Evolutionary conservation across 2,329 filamentous ascomycete species (phyloP), one percentile per base, ranked within the genome.

Genomic region (Clonostachys chloroleuca): DNA sequence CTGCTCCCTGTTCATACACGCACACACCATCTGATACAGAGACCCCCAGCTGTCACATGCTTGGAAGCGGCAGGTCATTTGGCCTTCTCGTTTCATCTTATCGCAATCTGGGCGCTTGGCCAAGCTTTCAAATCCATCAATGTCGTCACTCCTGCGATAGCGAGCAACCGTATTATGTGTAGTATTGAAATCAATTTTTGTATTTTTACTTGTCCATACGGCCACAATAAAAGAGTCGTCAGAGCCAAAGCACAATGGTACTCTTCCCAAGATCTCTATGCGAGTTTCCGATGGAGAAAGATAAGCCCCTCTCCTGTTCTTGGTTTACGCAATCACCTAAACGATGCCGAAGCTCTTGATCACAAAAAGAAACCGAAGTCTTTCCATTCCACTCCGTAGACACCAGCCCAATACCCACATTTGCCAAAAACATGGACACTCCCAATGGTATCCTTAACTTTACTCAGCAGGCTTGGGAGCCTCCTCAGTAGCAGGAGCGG

Each of bases 391-490:
- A 81, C 78, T 81, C 78, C 78, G 68, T 74, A 80, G 77, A 82
- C 78, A 81, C 78, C 78, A 72, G 69, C 70, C 75, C 72, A 68
- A 59, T 59, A 55, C 55, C 54, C 58, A 52, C 47, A 12, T 20
- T 43, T 30, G 34, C 34, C 47, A 41, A 43, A 49, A 41, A 35
- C 47, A 45, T 43, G 40, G 44, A 49, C 39, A 45, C 40, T 30
- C 39, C 37, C 24, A n/a, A 24, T 33, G 24, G 47, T 49, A 53
- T 45, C 56, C 50, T 55, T 56, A 54, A 48, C 51, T 70, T 77
- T 81, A 83, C 74, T 83, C 80, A 59, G 76, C 69, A 62, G 75
- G 73, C 83, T 89, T 91, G 60, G 80, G 70, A 78, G 90, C 89
- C 67, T 84, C 80, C 47, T 73, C 62, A 48, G 73, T 62, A 49